A percentile compares a stretch with the other conserved stretches of the same genome.
Conservation (phyloP, 176 grass and related monocot genomes). For the Secale cereale region DNA sequence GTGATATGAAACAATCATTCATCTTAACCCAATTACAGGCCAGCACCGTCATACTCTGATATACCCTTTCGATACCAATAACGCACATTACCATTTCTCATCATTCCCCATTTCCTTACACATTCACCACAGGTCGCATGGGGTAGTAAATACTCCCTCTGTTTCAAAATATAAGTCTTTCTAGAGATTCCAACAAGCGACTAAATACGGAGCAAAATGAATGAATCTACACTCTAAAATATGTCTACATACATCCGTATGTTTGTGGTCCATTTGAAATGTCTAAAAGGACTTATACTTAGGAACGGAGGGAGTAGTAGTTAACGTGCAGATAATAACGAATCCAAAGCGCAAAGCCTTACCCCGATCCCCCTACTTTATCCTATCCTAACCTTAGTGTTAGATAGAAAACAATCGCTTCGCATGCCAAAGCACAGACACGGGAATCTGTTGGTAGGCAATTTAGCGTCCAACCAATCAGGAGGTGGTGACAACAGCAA, state of each 20-base stretch:
- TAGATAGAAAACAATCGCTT: neutral
- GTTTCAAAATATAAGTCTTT: too few species aligned
- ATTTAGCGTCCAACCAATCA: neutral
- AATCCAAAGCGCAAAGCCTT: conserved; percentile 1
- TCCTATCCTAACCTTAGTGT: neutral
- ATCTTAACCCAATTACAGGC: neutral
- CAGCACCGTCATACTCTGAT: neutral
- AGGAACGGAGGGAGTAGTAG: too few species aligned
- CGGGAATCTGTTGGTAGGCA: neutral
- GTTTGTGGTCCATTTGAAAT: too few species aligned
- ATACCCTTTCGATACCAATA: neutral
- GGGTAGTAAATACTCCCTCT: neutral
- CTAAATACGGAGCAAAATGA: too few species aligned
- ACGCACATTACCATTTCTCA: neutral
- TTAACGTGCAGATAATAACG: neutral
- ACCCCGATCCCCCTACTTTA: neutral
- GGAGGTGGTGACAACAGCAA: neutral
- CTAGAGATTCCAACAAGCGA: too few species aligned
- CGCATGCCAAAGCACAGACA: too few species aligned
- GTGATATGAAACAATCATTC: neutral
- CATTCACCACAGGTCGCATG: neutral
- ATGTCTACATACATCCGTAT: too few species aligned
- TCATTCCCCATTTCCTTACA: neutral
- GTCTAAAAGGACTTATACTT: too few species aligned
- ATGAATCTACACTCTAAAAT: too few species aligned